Conservation (phyloP, 2,329 filamentous ascomycete genomes). For the Botrytis galanthina region DNA sequence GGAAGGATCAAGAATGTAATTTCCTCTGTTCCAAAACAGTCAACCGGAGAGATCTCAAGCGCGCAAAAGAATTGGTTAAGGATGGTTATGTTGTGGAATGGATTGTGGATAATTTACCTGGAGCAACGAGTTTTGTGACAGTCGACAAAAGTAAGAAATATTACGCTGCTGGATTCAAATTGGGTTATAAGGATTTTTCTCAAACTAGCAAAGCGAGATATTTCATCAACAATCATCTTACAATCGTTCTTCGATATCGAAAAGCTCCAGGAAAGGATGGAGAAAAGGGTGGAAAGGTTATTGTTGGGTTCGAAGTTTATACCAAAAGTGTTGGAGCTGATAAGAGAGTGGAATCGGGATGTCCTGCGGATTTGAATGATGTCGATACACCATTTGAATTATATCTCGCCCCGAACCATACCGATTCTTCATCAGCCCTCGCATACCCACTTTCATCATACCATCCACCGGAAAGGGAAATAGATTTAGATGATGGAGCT, state of each 20-base stretch:
- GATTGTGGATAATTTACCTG: slow-evolving; percentile 90
- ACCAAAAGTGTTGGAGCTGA: slow-evolving; percentile 72
- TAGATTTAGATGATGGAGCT: slow-evolving; percentile 60
- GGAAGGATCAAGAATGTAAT: slow-evolving; percentile 68
- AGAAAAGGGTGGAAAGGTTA: slow-evolving; percentile 69
- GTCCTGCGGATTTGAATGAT: slow-evolving; percentile 64
- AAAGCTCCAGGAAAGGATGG: slow-evolving; percentile 67
- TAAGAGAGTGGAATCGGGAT: slow-evolving; percentile 60
- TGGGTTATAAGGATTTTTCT: slow-evolving; percentile 71
- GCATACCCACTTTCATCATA: slow-evolving; percentile 61
- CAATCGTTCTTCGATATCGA: slow-evolving; percentile 77
- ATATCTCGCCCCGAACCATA: slow-evolving; percentile 62
- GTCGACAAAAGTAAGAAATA: slow-evolving; percentile 83
- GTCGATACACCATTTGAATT: slow-evolving; percentile 67
- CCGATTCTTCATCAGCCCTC: slow-evolving; percentile 44
- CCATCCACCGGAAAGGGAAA: slow-evolving; percentile 50
- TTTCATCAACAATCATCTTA: slow-evolving; percentile 86
- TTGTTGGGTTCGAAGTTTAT: slow-evolving; percentile 89
- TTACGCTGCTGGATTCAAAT: slow-evolving; percentile 86
- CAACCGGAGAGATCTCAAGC: slow-evolving; percentile 60
- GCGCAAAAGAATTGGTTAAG: slow-evolving; percentile 68
- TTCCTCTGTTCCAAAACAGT: slow-evolving; percentile 70
- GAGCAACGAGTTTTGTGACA: slow-evolving; percentile 84
- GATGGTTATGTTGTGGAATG: slow-evolving; percentile 86
- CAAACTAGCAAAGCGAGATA: slow-evolving; percentile 59